Base-by-base conservation (phyloP, 2,329 filamentous ascomycete species). In the Setomelanomma holmii region DNA sequence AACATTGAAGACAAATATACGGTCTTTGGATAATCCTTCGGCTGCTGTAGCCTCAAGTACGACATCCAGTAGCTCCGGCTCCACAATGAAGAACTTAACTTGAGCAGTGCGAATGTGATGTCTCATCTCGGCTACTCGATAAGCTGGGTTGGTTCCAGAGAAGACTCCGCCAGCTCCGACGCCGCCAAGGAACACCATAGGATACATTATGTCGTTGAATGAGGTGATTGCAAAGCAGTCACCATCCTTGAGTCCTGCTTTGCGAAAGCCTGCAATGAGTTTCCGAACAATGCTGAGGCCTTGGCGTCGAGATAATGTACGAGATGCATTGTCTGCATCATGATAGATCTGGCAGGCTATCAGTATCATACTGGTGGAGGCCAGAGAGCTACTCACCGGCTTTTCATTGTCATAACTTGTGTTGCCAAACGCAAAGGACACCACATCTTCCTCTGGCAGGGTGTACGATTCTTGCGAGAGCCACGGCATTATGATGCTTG, bases 221-320 rank as follows among this genome's bases (percentile, higher is more conserved):
- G 79, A 79, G 57, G 84, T 81, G 22, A 85, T 75, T 35, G 79
- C 79, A 6, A 85, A 78, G 51, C 78, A 80, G 51, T 85, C 82
- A 35, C 82, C 82, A 21, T 72, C 68, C 43, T 76, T 60, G 2
- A 84, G 54, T 0, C 83, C 83, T 33, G 78, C 72, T 19, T 71
- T 75, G 27, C 69, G 73, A 33, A 85, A 73, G 0, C 83, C 84
- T 12, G 80, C 81, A 33, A 79, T 76, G 1, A 85, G 68, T 51
- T 80, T 76, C 10, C 80, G 75, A 33, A 85, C 72, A 2, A 80
- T 56, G 11, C 46, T 70, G 20, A 72, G 72, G 4, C 79, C 80
- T 57, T 81, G 76, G 17, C 73, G 75, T 51, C 75, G 77, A 8
- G 78, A 81, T 33, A 81, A 77, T 7, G 75, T 77, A 4, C 77